Conservation (phyloP, 306 rosid species). For the Sechiopsis laciniata region DNA sequence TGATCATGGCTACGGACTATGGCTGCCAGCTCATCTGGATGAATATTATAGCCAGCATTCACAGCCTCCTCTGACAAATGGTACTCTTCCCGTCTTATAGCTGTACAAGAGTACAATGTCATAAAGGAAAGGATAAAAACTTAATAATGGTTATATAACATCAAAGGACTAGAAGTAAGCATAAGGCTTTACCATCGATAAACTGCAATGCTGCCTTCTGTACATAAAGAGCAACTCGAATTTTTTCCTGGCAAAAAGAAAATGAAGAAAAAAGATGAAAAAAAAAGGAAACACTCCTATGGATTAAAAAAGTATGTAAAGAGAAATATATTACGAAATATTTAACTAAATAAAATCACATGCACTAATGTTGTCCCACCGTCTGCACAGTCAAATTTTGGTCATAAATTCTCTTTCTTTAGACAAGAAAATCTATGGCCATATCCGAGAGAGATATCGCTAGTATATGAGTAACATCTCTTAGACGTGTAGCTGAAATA, state of each 20-base stretch:
- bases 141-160: neutral
- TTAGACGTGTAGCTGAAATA: too few species aligned
- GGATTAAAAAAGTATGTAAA: neutral
- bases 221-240: conserved; percentile 79
- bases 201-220: conserved; percentile 93
- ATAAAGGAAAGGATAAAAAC: conserved; percentile 24
- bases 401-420: too few species aligned
- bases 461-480: too few species aligned
- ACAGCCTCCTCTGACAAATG: conserved; percentile 54
- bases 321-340: neutral
- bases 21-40: conserved; percentile 85
- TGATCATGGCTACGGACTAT: conserved; percentile 54
- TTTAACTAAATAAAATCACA: neutral
- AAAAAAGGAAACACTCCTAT: neutral
- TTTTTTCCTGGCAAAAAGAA: conserved; percentile 51
- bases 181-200: conserved; percentile 57
- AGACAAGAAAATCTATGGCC: too few species aligned
- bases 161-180: conserved; percentile 21
- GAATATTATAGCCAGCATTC: conserved; percentile 63
- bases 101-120: conserved; percentile 39
- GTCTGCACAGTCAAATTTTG: too few species aligned
- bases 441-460: too few species aligned
- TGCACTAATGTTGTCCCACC: neutral
- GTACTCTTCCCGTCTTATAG: conserved; percentile 49
- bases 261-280: conserved; percentile 18